phyloP scores from a whole-genome alignment of 2,329 filamentous ascomycete species.

The Pyricularia sp. region DNA sequence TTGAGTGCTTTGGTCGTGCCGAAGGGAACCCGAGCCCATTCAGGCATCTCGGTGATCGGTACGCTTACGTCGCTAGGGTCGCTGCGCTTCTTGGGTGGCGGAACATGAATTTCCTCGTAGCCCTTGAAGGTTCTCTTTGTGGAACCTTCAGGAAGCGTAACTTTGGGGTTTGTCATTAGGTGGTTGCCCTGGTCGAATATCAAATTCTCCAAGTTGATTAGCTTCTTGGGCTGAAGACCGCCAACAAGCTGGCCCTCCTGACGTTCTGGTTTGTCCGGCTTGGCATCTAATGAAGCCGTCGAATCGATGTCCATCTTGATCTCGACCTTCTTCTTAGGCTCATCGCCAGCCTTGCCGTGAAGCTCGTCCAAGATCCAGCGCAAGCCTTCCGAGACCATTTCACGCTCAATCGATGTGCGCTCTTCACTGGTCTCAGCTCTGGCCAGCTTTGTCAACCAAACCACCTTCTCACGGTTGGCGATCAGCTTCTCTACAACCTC shows the following conservation, averaged over 20 bases:
- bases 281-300: slow-evolving; percentile 45
- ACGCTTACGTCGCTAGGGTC: slow-evolving; percentile 75
- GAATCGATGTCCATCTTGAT: slow-evolving; percentile 95
- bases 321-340: slow-evolving; percentile 61
- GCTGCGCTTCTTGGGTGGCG: slow-evolving; percentile 77
- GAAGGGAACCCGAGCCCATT: slow-evolving; percentile 85
- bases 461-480: slow-evolving; percentile 84
- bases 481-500: slow-evolving; percentile 88
- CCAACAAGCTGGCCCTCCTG: slow-evolving; percentile 66
- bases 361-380: slow-evolving; percentile 83
- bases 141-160: slow-evolving; percentile 85
- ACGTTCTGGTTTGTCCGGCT: slow-evolving; percentile 52
- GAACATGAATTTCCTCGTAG: slow-evolving; percentile 97
- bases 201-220: slow-evolving; percentile 91
- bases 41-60: slow-evolving; percentile 78
- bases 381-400: slow-evolving; percentile 85
- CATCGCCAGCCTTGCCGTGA: slow-evolving; percentile 57
- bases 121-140: slow-evolving; percentile 95
- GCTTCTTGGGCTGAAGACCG: slow-evolving; percentile 74
- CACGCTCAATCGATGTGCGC: slow-evolving; percentile 69
- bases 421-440: slow-evolving; percentile 72
- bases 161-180: slow-evolving; percentile 98
- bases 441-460: slow-evolving; percentile 87
- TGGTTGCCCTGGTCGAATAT: slow-evolving; percentile 98
- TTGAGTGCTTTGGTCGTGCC: slow-evolving; percentile 81